A percentile compares a stretch with the other conserved stretches of the same genome.
phyloP scores from a whole-genome alignment of 306 rosid species.

The Lathyrus sativus region DNA sequence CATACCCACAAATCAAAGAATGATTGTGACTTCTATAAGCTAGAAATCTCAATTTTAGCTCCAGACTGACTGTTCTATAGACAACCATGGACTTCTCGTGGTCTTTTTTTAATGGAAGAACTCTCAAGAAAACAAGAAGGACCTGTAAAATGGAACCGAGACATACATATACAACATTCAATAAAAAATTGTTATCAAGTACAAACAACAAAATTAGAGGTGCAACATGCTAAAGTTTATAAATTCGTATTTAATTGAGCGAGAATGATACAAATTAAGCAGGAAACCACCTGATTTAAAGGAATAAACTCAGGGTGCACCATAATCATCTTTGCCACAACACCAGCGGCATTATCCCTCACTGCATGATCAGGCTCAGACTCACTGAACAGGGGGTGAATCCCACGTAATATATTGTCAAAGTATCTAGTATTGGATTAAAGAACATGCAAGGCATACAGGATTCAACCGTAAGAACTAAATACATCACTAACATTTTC shows the following conservation, averaged over 20 bases:
- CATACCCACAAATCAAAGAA: too few species aligned
- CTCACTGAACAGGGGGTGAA: conserved; percentile 90
- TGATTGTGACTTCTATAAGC: too few species aligned
- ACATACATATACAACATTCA: conserved; percentile 14
- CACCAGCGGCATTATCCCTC: conserved; percentile 97
- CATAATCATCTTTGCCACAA: conserved; percentile 95
- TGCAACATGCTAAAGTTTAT: too few species aligned
- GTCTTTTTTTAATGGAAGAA: conserved; percentile 94
- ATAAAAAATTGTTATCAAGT: conserved; percentile 14
- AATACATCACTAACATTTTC: neutral
- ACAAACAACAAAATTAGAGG: too few species aligned
- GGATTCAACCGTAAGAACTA: conserved; percentile 28
- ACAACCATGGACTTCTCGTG: conserved; percentile 92
- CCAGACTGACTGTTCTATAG: too few species aligned
- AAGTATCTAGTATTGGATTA: conserved; percentile 68
- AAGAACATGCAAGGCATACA: conserved; percentile 32
- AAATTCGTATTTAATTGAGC: too few species aligned
- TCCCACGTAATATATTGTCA: conserved; percentile 74
- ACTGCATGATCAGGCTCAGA: conserved; percentile 97
- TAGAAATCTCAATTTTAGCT: too few species aligned
- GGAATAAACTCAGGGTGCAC: too few species aligned
- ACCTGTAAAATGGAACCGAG: conserved; percentile 59
- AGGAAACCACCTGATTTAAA: too few species aligned
- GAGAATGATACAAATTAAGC: too few species aligned
- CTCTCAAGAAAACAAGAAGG: conserved; percentile 86